Base-by-base conservation (phyloP, 345 rosid genomes). In the Aethionema arabicum region DNA sequence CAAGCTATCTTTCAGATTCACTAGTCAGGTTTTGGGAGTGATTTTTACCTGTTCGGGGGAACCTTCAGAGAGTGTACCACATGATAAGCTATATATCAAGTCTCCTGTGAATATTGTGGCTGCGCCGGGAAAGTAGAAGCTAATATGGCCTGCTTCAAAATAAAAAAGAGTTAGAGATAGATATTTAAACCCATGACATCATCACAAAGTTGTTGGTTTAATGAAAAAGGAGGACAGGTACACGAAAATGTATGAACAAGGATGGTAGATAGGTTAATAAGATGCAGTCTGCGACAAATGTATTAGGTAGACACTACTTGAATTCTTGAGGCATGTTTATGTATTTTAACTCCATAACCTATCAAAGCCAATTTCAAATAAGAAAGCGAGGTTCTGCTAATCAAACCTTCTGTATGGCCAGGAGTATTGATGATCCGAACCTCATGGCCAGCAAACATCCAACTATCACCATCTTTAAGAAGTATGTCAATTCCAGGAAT, bases 391-490 rank as follows among this genome's bases (percentile, higher is more conserved):
- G 5, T 11, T 2, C 15, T 8, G 16, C 32, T n/a, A 42, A 41
- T 32, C 59, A 5, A 59, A 93, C 99, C 99, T 88, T 71, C 82
- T n/a, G 96, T 90, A 74, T 86, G 95, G 35, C 97, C 97, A 70
- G 99, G 99, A 75, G 97, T 95, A 59, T 85, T 89, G 66, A 95
- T 80, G 56, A 95, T 65, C 29, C 73, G 80, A 67, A 78, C 96
- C 74, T 90, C 98, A 75, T 95, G 99, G 52, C 93, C 96, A 27
- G 95, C 99, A 74, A 95, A 95, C 97, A 90, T 95, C 99, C 99
- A 95, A 54, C 75, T 90, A 57, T 95, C 99, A 61, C 85, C 82
- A 82, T 86, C 95, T 50, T 79, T 86, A 59, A 95, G 77, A 68
- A 54, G 79, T 56, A 90, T 90, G 70, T 95, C 99, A 70, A 95